Evolutionary conservation across 2,329 filamentous ascomycete species (phyloP), one percentile per base, ranked within the genome.

Genomic region (Cadophora sp.): DNA sequence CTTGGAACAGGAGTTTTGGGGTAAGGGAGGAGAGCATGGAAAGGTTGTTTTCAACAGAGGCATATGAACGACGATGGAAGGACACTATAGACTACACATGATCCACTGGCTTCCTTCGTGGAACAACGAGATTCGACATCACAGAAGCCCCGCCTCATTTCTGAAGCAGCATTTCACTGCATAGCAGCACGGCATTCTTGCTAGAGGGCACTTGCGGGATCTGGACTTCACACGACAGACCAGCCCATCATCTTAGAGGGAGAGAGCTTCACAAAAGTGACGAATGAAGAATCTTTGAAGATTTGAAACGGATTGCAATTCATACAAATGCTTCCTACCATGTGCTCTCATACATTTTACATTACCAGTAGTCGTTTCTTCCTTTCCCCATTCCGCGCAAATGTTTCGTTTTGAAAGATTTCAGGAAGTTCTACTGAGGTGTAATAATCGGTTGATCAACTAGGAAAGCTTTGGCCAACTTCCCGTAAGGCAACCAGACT

Each of bases 41-140:
- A 84, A 93, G 82, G 92, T 99, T n/a, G 93, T 96, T 78, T 98
- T 99, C 81, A 98, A 99, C 80, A 88, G 96, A 76, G 96, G 96
- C 14, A 95, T 99, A 74, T 97, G 64, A 76, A 48, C 11, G 36
- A 14, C 36, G 22, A 13, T 30, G 13, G 18, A 3, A 27, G 36
- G 0, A 41, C 4, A 22, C 16, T n/a, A 22, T 11, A 27, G n/a
- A 39, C 30, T 11, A 56, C n/a, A 39, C 33, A 41, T 22, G 30
- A 33, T 13, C 30, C 33, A 8, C 36, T n/a, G 27, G 33, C 53
- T 3, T 41, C n/a, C 30, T 18, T n/a, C 7, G 13, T 22, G 5
- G 24, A 16, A 33, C 24, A 13, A 16, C 4, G 8, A 5, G 2
- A 14, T 33, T 18, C 6, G n/a, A 16, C 16, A 13, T n/a, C 16